Evolutionary conservation across 495 filamentous ascomycete species (phyloP).

Genomic region (Elasticomyces elasticus): DNA sequence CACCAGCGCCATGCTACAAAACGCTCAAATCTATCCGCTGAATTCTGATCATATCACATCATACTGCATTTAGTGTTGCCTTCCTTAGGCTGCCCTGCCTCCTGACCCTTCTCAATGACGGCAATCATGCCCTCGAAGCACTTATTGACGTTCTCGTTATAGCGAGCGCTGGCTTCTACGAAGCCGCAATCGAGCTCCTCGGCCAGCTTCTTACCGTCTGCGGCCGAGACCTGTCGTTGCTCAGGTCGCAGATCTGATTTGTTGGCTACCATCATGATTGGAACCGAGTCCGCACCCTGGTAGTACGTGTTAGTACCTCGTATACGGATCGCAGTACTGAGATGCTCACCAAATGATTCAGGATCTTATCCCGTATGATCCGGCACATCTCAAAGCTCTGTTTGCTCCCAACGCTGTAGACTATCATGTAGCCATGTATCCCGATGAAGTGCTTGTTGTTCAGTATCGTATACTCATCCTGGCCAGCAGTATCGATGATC

Average conservation of each 20-base stretch:
- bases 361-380: conserved; percentile 90
- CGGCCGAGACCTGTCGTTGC: conserved; percentile 79
- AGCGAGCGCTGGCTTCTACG: conserved; percentile 88
- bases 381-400: conserved; percentile 95
- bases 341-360: conserved; percentile 76
- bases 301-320: neutral
- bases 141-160: conserved; percentile 84
- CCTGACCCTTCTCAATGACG: conserved; percentile 90
- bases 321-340: neutral
- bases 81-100: conserved; percentile 65
- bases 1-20: neutral
- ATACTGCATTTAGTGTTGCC: conserved; percentile 69
- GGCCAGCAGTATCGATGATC: conserved; percentile 96
- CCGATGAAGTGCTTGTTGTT: conserved; percentile 99
- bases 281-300: conserved; percentile 85
- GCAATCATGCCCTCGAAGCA: conserved; percentile 92
- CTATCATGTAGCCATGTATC: conserved; percentile 97
- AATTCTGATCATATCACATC: conserved; percentile 48
- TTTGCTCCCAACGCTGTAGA: conserved; percentile 86
- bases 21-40: neutral
- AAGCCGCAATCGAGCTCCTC: conserved; percentile 85
- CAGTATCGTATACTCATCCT: conserved; percentile 98
- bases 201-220: conserved; percentile 69
- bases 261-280: conserved; percentile 90
- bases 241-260: conserved; percentile 90